phyloP scores from a whole-genome alignment of 163 green algal genomes.

The Chloromonas sp. region DNA sequence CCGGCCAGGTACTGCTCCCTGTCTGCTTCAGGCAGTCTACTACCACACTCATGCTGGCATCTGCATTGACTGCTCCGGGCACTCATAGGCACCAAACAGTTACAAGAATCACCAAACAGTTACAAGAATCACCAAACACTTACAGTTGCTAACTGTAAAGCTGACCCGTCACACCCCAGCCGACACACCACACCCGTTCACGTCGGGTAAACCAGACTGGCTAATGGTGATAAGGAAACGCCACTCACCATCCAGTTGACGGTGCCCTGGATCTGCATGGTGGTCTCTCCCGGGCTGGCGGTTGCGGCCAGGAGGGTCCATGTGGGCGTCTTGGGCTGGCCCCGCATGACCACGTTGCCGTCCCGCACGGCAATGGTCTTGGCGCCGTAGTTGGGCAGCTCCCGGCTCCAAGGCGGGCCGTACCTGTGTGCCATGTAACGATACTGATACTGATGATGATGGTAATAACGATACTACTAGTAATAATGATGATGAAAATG shows the following conservation, averaged over 20 bases:
- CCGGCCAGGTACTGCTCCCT: too few species aligned
- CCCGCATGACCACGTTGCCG: conserved; percentile 50
- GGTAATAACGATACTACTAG: too few species aligned
- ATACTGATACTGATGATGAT: too few species aligned
- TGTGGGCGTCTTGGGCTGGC: conserved; percentile 47
- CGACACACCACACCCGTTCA: not conserved
- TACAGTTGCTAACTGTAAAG: too few species aligned
- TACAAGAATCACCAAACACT: too few species aligned
- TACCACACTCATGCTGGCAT: too few species aligned
- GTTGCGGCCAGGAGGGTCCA: conserved; percentile 46
- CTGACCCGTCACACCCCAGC: too few species aligned
- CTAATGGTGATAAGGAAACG: conserved; percentile 2
- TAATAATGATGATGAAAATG: too few species aligned
- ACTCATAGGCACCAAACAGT: too few species aligned
- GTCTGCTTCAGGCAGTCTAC: too few species aligned
- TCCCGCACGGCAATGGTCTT: conserved; percentile 56
- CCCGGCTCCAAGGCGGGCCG: conserved; percentile 23
- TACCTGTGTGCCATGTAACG: conserved; percentile 7
- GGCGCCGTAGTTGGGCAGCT: conserved; percentile 47
- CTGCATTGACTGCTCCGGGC: too few species aligned
- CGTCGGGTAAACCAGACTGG: not conserved
- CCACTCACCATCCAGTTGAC: conserved; percentile 24
- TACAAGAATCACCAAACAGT: too few species aligned
- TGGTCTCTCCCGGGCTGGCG: conserved; percentile 11
- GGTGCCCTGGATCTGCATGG: conserved; percentile 24